Base-by-base conservation (phyloP, 192 early-diverging fungal species). In the Backusella westeae region DNA sequence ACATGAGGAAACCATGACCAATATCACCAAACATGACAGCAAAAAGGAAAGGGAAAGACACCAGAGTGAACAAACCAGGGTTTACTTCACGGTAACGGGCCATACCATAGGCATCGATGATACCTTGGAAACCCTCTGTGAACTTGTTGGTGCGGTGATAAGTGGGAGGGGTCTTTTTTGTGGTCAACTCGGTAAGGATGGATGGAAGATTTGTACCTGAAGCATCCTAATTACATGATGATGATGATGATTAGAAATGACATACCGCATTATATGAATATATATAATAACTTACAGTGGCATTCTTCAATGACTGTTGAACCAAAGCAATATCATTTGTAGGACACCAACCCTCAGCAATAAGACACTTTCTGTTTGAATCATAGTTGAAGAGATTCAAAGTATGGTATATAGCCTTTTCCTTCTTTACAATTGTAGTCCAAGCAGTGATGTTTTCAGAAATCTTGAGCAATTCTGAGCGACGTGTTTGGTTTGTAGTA, bases 11-110 rank as follows among this genome's bases (percentile, higher is more conserved):
- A 29, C 96, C 98, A 80, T 99, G 98, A 67, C 98, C 98, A 44
- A 98, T 89, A 85, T 99, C 98, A 73, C 98, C 98, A 89, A 99
- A 99, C 98, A 99, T 99, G 71, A 99, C 90, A 63, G 98, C 97
- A 84, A 99, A 99, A 71, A 99, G 83, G 82, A 99, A 99, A 23
- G 98, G 98, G 87, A 99, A 99, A 1, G 96, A 97, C 42, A 99
- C 97, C 19, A 94, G 80, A 0, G 98, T 98, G 74, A 98, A 99
- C 39, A 99, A 88, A 53, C 96, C 98, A 21, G 98, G 98, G 81
- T 99, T 99, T 75, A 99, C 96, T 86, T 99, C 98, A 75, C 93
- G 90, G 78, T 98, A 98, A 77, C 89, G 90, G 39, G 98, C 96
- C 78, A 98, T 90, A 72, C 98, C 98, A 82, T 99, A 99, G 0